Percentiles rank a stretch among this genome's conserved stretches.
phyloP scores from a whole-genome alignment of 1,284 basidiomycete genomes.

The Trichosporon faecale region DNA sequence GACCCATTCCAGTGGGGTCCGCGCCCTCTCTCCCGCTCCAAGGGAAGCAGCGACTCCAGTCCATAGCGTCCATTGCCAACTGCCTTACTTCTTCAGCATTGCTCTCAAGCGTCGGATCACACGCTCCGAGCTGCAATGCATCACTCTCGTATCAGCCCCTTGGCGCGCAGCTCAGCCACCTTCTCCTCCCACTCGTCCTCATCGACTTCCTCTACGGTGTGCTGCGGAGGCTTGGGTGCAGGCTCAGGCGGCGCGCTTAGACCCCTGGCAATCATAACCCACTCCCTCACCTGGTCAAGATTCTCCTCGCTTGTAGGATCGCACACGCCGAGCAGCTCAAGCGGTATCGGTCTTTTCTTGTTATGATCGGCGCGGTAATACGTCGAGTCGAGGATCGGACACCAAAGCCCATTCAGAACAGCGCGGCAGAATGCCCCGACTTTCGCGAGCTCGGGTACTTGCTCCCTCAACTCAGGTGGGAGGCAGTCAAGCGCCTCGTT shows the following conservation, averaged over 20 bases:
- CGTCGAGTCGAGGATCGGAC: neutral
- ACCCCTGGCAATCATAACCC: neutral
- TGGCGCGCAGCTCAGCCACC: neutral
- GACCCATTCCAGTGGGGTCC: too few relatives aligned
- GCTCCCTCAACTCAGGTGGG: neutral
- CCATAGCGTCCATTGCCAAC: too few relatives aligned
- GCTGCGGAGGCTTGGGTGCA: neutral
- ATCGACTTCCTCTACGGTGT: neutral
- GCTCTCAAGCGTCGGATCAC: too few relatives aligned
- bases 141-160: too few relatives aligned
- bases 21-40: too few relatives aligned
- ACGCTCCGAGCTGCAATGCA: too few relatives aligned
- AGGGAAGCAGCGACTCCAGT: too few relatives aligned
- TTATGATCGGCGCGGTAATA: neutral
- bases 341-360: neutral
- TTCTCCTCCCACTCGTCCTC: neutral
- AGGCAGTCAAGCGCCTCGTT: neutral
- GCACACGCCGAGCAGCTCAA: neutral
- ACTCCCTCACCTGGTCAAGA: neutral
- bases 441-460: neutral
- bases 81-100: too few relatives aligned
- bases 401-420: neutral
- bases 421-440: neutral
- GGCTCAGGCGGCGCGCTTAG: neutral
- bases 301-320: neutral